phyloP scores from a whole-genome alignment of 31 red algal species.

The Pterothamnion heteromorphum region DNA sequence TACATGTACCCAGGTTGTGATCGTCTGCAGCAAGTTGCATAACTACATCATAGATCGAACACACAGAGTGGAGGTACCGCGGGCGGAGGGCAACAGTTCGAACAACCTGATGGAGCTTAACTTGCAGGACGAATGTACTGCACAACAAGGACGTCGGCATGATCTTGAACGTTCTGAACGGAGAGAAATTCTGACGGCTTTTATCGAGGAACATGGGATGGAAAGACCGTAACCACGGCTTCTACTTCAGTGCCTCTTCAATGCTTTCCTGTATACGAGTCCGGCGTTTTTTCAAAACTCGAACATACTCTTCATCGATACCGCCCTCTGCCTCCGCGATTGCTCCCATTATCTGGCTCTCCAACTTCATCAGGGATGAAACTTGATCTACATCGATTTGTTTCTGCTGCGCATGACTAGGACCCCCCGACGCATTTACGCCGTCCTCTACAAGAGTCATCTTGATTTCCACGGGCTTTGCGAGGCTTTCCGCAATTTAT shows the following conservation, averaged over 20 bases:
- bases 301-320: not conserved
- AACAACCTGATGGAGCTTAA: not conserved
- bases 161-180: not conserved
- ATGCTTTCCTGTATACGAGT: not conserved
- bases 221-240: not conserved
- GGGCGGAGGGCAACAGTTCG: not conserved
- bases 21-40: slow-evolving; percentile 23
- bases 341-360: not conserved
- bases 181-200: not conserved
- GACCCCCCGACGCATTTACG: not conserved
- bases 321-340: not conserved
- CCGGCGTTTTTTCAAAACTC: not conserved
- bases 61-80: no score
- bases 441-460: not conserved
- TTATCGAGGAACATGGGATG: not conserved
- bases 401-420: not conserved
- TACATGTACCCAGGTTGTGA: not conserved
- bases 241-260: not conserved
- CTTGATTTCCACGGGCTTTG: not conserved
- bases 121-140: slow-evolving; percentile 15
- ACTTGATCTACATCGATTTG: not conserved
- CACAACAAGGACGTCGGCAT: not conserved
- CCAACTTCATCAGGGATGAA: not conserved
- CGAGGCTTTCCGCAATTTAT: not conserved
- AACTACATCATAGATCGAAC: not conserved